Conservation (phyloP, 495 filamentous ascomycete genomes). For the Hypoxylon rickii region DNA sequence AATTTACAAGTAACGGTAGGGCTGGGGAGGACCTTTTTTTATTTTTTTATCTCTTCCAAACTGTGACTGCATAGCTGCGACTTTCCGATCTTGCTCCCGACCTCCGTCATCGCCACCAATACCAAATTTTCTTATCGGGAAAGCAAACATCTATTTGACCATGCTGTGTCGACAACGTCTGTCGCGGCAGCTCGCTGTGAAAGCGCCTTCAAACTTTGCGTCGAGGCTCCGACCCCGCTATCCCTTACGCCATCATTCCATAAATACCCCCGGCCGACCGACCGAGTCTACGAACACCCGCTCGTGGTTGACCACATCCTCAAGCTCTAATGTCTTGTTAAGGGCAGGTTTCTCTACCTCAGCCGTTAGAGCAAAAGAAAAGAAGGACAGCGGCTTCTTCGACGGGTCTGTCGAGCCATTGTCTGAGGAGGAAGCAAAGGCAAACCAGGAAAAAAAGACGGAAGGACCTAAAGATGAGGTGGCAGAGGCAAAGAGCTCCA, state of each 20-base stretch:
- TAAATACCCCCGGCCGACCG: slow-evolving; percentile 22
- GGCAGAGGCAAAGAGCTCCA: slow-evolving; percentile 44
- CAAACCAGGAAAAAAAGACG: slow-evolving; percentile 49
- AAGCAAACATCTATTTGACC: slow-evolving; percentile 16
- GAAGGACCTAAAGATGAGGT: slow-evolving; percentile 45
- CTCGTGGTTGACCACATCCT: slow-evolving; percentile 25
- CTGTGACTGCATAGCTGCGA: too few relatives aligned
- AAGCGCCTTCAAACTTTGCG: slow-evolving; percentile 29
- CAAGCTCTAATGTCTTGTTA: slow-evolving; percentile 25
- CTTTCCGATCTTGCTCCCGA: slow-evolving; percentile 1
- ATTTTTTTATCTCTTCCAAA: too few relatives aligned
- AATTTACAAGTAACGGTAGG: background rate
- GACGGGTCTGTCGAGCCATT: slow-evolving; percentile 47
- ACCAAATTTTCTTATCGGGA: slow-evolving; percentile 20
- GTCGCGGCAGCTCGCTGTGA: slow-evolving; percentile 54
- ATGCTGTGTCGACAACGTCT: slow-evolving; percentile 59
- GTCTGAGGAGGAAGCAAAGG: slow-evolving; percentile 54
- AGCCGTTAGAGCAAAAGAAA: slow-evolving; percentile 43
- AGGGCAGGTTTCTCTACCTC: slow-evolving; percentile 46
- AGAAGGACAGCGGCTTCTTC: slow-evolving; percentile 48
- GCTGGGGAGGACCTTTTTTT: background rate
- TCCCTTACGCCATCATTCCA: slow-evolving; percentile 24
- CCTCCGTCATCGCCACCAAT: slow-evolving; percentile 20
- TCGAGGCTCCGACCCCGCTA: slow-evolving; percentile 20
- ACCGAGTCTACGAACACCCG: slow-evolving; percentile 18